These are phyloP conservation scores for Colletotrichum liaoningense DNA, from an alignment of 2,329 filamentous ascomycete species.

Conservation along the genomic window DNA sequence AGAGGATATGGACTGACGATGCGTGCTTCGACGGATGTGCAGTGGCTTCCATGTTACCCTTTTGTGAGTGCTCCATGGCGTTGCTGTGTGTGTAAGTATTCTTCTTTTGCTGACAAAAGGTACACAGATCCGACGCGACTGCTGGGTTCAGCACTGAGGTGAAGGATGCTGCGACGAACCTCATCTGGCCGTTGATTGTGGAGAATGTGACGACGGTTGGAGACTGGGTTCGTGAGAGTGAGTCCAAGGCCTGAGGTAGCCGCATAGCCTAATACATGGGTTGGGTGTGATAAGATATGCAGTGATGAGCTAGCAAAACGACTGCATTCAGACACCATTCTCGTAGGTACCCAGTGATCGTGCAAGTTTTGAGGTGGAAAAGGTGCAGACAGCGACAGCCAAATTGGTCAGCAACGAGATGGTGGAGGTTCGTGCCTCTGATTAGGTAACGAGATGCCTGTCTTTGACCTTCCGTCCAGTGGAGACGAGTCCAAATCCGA, in stretches of 20 bases:
- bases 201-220: not conserved
- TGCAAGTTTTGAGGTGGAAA: not conserved
- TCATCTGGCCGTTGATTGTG: not conserved
- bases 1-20: not conserved
- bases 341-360: not conserved
- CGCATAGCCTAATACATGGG: not conserved
- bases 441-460: too few relatives aligned
- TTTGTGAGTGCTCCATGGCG: not conserved
- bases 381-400: too few relatives aligned
- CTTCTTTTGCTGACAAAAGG: not conserved
- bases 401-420: not conserved
- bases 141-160: not conserved
- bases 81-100: too few relatives aligned
- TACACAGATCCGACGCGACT: not conserved
- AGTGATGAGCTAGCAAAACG: not conserved
- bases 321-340: not conserved
- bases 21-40: not conserved
- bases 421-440: too few relatives aligned
- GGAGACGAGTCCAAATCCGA: too few relatives aligned
- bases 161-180: not conserved
- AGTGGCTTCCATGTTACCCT: not conserved
- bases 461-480: too few relatives aligned
- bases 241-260: not conserved
- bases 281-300: not conserved
- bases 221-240: not conserved